Conservation (phyloP, 1,139 yeast genomes). For the Magnusiomyces tetraspermus region DNA sequence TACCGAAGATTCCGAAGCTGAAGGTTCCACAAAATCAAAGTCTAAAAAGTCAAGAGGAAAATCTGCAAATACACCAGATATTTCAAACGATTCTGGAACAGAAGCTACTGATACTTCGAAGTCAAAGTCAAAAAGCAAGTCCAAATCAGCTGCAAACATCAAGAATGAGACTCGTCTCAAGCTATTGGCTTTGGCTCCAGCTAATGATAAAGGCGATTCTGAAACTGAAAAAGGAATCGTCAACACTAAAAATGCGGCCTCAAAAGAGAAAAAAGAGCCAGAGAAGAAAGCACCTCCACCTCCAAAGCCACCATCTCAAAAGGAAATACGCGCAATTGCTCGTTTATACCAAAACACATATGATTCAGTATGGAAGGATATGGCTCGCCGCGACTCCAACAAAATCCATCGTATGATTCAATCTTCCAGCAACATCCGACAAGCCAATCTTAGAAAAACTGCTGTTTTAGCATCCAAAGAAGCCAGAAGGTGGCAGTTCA, state of each 20-base stretch:
- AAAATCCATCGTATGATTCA: conserved; percentile 72
- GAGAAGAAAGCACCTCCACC: conserved; percentile 8
- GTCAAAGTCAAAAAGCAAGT: neutral
- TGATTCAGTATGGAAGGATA: conserved; percentile 91
- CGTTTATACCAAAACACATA: conserved; percentile 80
- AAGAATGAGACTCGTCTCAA: conserved; percentile 1
- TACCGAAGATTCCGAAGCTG: neutral
- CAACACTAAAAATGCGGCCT: neutral
- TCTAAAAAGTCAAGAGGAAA: neutral
- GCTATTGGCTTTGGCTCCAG: neutral
- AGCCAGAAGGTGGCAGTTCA: conserved; percentile 89
- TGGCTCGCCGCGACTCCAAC: conserved; percentile 89
- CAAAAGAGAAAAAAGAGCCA: neutral
- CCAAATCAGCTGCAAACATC: too few species aligned
- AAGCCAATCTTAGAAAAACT: conserved; percentile 76
- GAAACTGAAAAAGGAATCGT: neutral
- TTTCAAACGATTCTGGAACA: neutral
- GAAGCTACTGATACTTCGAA: neutral
- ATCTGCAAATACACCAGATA: neutral
- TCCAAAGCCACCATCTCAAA: conserved; percentile 23
- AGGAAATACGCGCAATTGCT: conserved; percentile 66
- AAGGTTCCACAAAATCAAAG: neutral
- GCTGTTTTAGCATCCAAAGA: conserved; percentile 87
- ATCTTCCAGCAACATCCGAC: conserved; percentile 66
- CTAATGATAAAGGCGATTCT: neutral